phyloP scores from a whole-genome alignment of 495 filamentous ascomycete genomes.

The Cryomyces minteri region DNA sequence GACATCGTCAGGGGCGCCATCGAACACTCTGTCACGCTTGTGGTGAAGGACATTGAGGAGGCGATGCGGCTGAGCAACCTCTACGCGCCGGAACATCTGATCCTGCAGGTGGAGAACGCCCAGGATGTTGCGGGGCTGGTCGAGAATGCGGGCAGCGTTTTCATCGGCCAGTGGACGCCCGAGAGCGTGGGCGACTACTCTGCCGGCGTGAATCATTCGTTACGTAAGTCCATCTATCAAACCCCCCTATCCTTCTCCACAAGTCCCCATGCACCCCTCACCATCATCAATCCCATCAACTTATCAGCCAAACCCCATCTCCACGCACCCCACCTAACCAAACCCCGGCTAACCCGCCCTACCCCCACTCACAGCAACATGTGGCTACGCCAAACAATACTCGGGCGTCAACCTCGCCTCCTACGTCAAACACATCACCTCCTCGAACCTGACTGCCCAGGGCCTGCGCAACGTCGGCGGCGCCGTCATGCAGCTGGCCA shows the following conservation, averaged over 20 bases:
- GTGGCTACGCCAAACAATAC: slow-evolving; percentile 95
- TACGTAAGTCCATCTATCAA: slow-evolving; percentile 47
- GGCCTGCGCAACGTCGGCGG: slow-evolving; percentile 65
- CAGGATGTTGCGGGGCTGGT: slow-evolving; percentile 54
- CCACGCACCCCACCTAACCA: too few relatives aligned
- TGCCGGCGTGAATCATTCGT: slow-evolving; percentile 88
- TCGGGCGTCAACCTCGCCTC: slow-evolving; percentile 91
- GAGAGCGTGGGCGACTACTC: slow-evolving; percentile 97
- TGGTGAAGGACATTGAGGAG: slow-evolving; percentile 62
- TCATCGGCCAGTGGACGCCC: slow-evolving; percentile 88
- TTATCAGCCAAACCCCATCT: too few relatives aligned
- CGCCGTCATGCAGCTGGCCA: slow-evolving; percentile 85
- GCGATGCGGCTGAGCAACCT: slow-evolving; percentile 77
- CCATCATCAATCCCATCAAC: too few relatives aligned
- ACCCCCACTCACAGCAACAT: slow-evolving; percentile 46
- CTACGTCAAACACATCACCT: slow-evolving; percentile 93
- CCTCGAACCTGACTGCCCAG: slow-evolving; percentile 69
- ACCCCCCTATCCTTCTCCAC: too few relatives aligned
- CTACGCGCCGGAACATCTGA: slow-evolving; percentile 96
- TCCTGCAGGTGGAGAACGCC: slow-evolving; percentile 67
- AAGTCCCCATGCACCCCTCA: not conserved
- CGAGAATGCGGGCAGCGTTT: slow-evolving; percentile 90
- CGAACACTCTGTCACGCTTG: slow-evolving; percentile 72
- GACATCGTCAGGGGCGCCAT: slow-evolving; percentile 90
- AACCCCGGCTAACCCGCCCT: too few relatives aligned